A percentile compares a stretch with the other conserved stretches of the same genome.
These are phyloP conservation scores for Magnolia kwangsiensis DNA, from an alignment of 164 flowering plant genomes.

Conservation along the genomic window DNA sequence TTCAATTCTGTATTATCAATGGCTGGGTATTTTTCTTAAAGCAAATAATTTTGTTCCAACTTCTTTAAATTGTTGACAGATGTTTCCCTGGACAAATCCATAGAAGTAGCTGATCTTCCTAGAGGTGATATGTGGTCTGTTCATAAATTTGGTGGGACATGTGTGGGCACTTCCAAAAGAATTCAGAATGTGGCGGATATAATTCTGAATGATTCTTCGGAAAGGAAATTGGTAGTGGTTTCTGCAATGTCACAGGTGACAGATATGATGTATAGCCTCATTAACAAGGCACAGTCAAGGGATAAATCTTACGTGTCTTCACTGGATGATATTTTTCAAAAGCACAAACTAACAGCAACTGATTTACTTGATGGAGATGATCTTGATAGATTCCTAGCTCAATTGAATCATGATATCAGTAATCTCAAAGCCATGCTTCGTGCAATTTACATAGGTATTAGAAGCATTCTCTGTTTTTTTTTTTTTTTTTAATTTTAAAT, in stretches of 20 bases:
- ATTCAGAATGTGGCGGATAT: constrained; percentile 82
- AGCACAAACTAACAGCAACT: constrained; percentile 65
- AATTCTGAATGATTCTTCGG: constrained; percentile 61
- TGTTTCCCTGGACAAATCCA: constrained; percentile 32
- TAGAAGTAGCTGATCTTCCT: constrained; percentile 41
- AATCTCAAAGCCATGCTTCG: constrained; percentile 92
- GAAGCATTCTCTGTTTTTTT: background rate
- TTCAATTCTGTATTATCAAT: background rate
- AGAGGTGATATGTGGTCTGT: constrained; percentile 87
- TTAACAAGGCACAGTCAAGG: constrained; percentile 76
- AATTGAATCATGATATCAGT: constrained; percentile 64
- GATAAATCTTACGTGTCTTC: constrained; percentile 76
- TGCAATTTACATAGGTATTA: constrained; percentile 86
- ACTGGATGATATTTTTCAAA: constrained; percentile 73
- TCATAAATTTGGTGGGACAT: constrained; percentile 98
- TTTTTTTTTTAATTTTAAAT: too few species aligned
- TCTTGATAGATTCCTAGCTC: constrained; percentile 59
- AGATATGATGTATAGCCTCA: constrained; percentile 92
- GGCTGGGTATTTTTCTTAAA: background rate
- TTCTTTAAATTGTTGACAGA: constrained; percentile 30
- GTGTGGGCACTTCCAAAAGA: constrained; percentile 79
- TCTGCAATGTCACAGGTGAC: constrained; percentile 99
- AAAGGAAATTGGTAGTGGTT: constrained; percentile 86
- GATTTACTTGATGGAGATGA: constrained; percentile 82
- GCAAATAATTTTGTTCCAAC: background rate